These are phyloP conservation scores for Teratosphaeria destructans DNA, from an alignment of 2,329 filamentous ascomycete species.

Conservation along the genomic window DNA sequence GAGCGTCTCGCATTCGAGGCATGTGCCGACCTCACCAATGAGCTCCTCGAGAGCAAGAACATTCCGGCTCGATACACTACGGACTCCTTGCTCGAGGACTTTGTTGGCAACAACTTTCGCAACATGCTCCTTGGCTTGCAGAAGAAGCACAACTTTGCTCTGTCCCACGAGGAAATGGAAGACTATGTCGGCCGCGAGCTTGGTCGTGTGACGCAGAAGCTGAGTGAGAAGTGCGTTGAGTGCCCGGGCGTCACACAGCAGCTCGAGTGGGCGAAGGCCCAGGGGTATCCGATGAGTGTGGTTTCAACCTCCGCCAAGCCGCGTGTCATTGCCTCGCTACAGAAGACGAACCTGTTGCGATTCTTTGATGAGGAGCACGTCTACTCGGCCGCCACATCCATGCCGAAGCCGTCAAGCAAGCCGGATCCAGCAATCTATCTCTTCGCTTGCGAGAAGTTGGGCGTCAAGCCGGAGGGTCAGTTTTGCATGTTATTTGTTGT, in stretches of 20 bases:
- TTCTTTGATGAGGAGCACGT: slow-evolving; percentile 68
- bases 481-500: neutral
- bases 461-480: slow-evolving; percentile 48
- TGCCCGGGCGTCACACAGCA: slow-evolving; percentile 48
- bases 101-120: slow-evolving; percentile 90
- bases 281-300: slow-evolving; percentile 59
- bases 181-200: slow-evolving; percentile 67
- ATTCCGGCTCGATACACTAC: slow-evolving; percentile 64
- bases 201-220: slow-evolving; percentile 71
- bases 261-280: slow-evolving; percentile 48
- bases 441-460: slow-evolving; percentile 62
- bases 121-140: slow-evolving; percentile 76
- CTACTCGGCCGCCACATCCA: slow-evolving; percentile 72
- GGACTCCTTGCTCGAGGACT: slow-evolving; percentile 68
- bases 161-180: slow-evolving; percentile 59
- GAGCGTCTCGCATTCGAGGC: slow-evolving; percentile 87
- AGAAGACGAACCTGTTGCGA: slow-evolving; percentile 68
- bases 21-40: slow-evolving; percentile 79
- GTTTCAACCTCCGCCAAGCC: slow-evolving; percentile 72
- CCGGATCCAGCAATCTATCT: slow-evolving; percentile 84
- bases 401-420: slow-evolving; percentile 75
- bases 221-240: slow-evolving; percentile 34
- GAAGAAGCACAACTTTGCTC: slow-evolving; percentile 62
- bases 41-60: slow-evolving; percentile 60
- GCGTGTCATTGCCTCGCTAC: slow-evolving; percentile 65